phyloP scores from a whole-genome alignment of 2,329 filamentous ascomycete genomes.

The Hortaea sp. region DNA sequence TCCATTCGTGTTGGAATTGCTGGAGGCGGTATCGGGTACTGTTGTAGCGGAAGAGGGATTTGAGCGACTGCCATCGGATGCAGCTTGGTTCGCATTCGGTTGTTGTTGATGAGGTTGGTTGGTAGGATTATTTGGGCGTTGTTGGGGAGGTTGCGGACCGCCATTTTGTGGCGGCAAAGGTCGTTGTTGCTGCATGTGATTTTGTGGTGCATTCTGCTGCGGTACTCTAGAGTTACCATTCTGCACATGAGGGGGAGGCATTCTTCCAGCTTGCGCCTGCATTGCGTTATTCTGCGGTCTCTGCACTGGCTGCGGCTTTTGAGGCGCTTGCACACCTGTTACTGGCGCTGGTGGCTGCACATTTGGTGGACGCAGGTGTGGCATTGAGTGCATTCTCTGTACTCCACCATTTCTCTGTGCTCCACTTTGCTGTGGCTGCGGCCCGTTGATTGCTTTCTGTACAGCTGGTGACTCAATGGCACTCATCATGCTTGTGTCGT shows the following conservation, averaged over 20 bases:
- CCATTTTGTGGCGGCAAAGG: constrained; percentile 3
- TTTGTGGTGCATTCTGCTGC: constrained; percentile 12
- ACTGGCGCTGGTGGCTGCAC: constrained; percentile 15
- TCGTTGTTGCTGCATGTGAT: constrained; percentile 5
- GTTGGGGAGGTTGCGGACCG: constrained; percentile 7
- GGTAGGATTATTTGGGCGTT: constrained; percentile 4
- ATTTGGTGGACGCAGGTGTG: constrained; percentile 19
- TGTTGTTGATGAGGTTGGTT: constrained; percentile 9
- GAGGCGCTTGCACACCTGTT: constrained; percentile 9
- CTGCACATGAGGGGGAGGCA: constrained; percentile 19
- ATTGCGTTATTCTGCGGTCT: constrained; percentile 12
- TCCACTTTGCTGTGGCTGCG: constrained; percentile 4
- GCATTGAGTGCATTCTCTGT: constrained; percentile 24
- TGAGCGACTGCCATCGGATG: constrained; percentile 16
- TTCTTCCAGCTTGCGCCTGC: constrained; percentile 13
- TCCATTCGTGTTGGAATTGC: constrained; percentile 1
- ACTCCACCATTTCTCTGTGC: constrained; percentile 13
- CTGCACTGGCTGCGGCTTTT: constrained; percentile 13
- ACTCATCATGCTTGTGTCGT: constrained; percentile 16
- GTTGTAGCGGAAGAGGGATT: constrained; percentile 21
- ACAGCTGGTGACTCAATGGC: constrained; percentile 13
- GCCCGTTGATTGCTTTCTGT: constrained; percentile 7
- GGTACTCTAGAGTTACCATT: constrained; percentile 1
- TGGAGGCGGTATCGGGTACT: constrained; percentile 15
- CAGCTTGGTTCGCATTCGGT: background rate